These are phyloP conservation scores for Imleria badia DNA, from an alignment of 768 basidiomycete species.

Conservation along the genomic window DNA sequence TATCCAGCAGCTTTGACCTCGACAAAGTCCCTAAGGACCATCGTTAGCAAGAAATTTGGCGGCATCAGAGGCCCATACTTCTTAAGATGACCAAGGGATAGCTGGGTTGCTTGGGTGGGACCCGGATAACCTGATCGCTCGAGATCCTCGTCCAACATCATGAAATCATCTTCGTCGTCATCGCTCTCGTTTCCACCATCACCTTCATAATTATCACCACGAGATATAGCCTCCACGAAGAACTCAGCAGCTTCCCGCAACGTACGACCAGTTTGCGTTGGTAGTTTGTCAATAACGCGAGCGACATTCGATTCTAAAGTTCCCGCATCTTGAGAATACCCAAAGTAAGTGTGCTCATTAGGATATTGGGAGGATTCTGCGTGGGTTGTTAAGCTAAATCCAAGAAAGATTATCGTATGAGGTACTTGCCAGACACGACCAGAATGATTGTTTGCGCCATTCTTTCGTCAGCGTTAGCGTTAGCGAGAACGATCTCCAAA, in stretches of 20 bases:
- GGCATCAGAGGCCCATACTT: neutral
- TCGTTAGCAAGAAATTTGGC: neutral
- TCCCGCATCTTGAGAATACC: conserved; percentile 48
- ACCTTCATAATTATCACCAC: conserved; percentile 37
- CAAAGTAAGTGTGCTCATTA: conserved; percentile 52
- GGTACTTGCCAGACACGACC: conserved; percentile 47
- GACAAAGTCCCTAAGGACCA: conserved; percentile 50
- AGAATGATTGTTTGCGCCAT: conserved; percentile 35
- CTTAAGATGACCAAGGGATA: conserved; percentile 3
- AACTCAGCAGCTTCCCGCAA: conserved; percentile 46
- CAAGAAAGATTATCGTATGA: neutral
- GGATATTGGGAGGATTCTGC: conserved; percentile 71
- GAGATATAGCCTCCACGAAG: conserved; percentile 34
- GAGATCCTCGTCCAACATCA: conserved; percentile 18
- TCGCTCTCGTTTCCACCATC: conserved; percentile 38
- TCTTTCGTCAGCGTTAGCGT: neutral
- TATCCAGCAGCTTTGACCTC: conserved; percentile 57
- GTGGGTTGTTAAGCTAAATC: neutral
- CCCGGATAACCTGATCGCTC: neutral
- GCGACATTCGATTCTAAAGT: conserved; percentile 40
- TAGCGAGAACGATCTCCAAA: conserved; percentile 48
- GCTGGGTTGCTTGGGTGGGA: neutral
- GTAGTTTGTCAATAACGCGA: conserved; percentile 44
- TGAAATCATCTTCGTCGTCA: conserved; percentile 27
- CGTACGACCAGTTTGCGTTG: conserved; percentile 40